phyloP scores from a whole-genome alignment of 768 basidiomycete species.

The Serendipita sp. region DNA sequence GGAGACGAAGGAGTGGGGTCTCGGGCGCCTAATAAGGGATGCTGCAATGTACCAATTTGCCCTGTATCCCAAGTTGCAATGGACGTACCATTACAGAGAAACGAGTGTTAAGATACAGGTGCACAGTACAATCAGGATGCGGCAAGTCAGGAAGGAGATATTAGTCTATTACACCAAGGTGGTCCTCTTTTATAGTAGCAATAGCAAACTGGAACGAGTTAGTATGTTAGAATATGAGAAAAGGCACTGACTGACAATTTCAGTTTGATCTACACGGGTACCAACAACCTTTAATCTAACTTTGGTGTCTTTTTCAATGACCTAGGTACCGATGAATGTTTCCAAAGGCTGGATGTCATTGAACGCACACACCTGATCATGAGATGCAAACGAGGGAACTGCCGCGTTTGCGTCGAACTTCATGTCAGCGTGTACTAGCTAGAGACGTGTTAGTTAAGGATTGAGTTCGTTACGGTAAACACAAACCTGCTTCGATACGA shows the following conservation, averaged over 20 bases:
- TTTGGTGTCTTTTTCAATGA: conserved; percentile 85
- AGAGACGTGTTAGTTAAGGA: not conserved
- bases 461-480: not conserved
- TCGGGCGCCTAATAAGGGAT: not conserved
- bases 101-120: not conserved
- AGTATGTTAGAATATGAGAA: not conserved
- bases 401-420: conserved; percentile 91
- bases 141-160: not conserved
- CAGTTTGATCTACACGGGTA: conserved; percentile 91
- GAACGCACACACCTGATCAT: conserved; percentile 47
- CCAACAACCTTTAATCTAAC: conserved; percentile 97
- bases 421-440: conserved; percentile 92
- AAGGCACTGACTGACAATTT: conserved; percentile 52
- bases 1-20: not conserved
- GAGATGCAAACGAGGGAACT: conserved; percentile 89
- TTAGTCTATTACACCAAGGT: conserved; percentile 80
- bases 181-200: conserved; percentile 96
- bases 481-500: conserved; percentile 87
- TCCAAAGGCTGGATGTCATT: not conserved
- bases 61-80: not conserved
- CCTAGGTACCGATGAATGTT: conserved; percentile 27
- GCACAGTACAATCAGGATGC: not conserved
- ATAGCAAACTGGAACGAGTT: conserved; percentile 63
- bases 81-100: not conserved
- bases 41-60: not conserved